Percentiles rank a stretch among this genome's conserved stretches.
Conservation (phyloP, 768 basidiomycete genomes). For the Lanmaoa rubissima region DNA sequence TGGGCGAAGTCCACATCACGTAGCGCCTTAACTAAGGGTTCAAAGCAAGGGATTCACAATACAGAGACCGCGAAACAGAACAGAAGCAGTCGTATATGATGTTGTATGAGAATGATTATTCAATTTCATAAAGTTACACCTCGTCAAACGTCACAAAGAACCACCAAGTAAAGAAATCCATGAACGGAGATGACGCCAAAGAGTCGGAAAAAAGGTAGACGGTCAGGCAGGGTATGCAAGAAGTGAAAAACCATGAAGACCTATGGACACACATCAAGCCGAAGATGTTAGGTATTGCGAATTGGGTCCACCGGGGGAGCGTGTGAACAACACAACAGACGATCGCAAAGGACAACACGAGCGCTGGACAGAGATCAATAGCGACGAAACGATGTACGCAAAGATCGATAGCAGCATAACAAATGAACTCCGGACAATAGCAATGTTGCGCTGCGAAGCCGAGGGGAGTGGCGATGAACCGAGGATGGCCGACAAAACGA, state of each 20-base stretch:
- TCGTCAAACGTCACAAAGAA: conserved; percentile 18
- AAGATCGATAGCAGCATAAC: conserved; percentile 29
- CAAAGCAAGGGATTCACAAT: too few species aligned
- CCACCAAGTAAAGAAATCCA: conserved; percentile 13
- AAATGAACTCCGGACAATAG: conserved; percentile 18
- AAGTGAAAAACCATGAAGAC: conserved; percentile 11
- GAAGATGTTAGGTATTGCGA: conserved; percentile 18
- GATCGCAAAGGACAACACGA: conserved; percentile 10
- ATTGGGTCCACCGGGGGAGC: conserved; percentile 5
- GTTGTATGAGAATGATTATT: conserved; percentile 17
- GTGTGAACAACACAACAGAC: conserved; percentile 15
- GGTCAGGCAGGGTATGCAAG: conserved; percentile 23
- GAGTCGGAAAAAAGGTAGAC: background rate
- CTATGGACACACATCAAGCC: conserved; percentile 8
- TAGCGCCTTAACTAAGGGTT: too few species aligned
- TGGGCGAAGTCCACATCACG: too few species aligned
- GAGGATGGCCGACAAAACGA: conserved; percentile 24
- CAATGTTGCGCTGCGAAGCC: conserved; percentile 15
- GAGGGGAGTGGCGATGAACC: background rate
- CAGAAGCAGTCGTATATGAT: background rate
- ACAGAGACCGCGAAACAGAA: background rate
- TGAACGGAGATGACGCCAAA: background rate
- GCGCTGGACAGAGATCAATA: conserved; percentile 18
- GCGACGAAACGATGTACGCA: conserved; percentile 14
- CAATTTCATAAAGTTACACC: conserved; percentile 26